phyloP scores from a whole-genome alignment of 768 basidiomycete species.

The Leccinum variicolor region DNA sequence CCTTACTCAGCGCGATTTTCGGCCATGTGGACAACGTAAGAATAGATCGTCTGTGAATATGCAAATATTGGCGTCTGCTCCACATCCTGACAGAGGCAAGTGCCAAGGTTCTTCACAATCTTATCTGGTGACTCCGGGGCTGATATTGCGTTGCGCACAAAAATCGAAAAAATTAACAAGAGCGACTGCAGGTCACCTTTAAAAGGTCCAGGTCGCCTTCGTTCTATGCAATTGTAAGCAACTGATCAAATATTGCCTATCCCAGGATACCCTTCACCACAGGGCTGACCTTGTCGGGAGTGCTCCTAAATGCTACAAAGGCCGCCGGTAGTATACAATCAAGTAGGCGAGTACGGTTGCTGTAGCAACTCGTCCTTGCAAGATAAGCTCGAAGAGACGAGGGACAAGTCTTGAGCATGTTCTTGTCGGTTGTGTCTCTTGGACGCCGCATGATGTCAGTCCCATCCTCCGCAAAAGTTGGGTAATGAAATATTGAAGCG shows the following conservation, averaged over 20 bases:
- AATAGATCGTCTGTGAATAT: conserved; percentile 58
- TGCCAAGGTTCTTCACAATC: conserved; percentile 95
- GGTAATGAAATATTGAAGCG: conserved; percentile 61
- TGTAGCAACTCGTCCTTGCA: conserved; percentile 76
- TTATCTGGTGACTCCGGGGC: conserved; percentile 82
- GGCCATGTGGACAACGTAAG: conserved; percentile 61
- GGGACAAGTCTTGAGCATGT: conserved; percentile 91
- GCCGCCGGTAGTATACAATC: conserved; percentile 74
- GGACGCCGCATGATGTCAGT: conserved; percentile 31
- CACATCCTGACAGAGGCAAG: conserved; percentile 90
- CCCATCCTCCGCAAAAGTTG: conserved; percentile 47
- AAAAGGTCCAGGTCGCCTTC: conserved; percentile 86
- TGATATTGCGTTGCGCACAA: conserved; percentile 67
- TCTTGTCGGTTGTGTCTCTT: conserved; percentile 92
- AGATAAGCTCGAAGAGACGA: conserved; percentile 69
- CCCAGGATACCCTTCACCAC: conserved; percentile 80
- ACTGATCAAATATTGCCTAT: not conserved
- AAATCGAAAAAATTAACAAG: conserved; percentile 88
- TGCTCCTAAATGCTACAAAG: conserved; percentile 78
- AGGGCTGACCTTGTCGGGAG: conserved; percentile 93
- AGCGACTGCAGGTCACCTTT: conserved; percentile 80
- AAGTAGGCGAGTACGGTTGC: conserved; percentile 75
- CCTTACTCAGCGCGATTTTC: conserved; percentile 33
- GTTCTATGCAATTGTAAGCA: conserved; percentile 44
- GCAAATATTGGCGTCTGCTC: conserved; percentile 89